Evolutionary conservation across 2,329 filamentous ascomycete genomes (phyloP).

Genomic region (Alternaria sp.): DNA sequence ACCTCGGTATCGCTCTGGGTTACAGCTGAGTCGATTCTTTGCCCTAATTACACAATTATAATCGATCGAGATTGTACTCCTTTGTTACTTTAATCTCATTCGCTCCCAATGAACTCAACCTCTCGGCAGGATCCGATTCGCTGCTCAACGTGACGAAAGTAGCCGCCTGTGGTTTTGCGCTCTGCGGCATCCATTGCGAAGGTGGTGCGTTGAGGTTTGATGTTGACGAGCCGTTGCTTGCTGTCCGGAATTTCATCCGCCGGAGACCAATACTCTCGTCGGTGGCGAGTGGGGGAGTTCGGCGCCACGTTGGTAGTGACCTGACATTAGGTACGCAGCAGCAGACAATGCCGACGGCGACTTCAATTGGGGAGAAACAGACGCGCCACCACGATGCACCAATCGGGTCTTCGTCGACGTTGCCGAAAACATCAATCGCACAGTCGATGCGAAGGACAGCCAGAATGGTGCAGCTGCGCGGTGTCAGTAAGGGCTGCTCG

Average conservation of each 20-base stretch:
- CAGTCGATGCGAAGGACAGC: conserved; percentile 32
- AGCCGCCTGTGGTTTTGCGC: conserved; percentile 20
- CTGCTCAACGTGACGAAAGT: conserved; percentile 29
- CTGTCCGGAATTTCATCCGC: conserved; percentile 25
- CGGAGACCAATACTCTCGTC: conserved; percentile 24
- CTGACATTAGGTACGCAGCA: conserved; percentile 30
- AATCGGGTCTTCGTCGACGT: conserved; percentile 24
- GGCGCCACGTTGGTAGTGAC: conserved; percentile 18
- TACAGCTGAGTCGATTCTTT: background rate
- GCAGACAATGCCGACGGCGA: conserved; percentile 30
- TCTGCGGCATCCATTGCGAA: conserved; percentile 23
- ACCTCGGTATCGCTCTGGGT: background rate
- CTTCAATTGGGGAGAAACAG: conserved; percentile 31
- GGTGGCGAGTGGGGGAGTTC: conserved; percentile 11
- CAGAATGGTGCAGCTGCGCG: conserved; percentile 23
- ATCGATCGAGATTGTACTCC: conserved; percentile 28
- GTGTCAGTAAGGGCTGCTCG: conserved; percentile 5
- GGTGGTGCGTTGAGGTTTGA: conserved; percentile 25
- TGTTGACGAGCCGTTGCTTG: conserved; percentile 26
- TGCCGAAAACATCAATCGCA: conserved; percentile 26
- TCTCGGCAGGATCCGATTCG: conserved; percentile 19
- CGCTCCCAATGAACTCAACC: conserved; percentile 14
- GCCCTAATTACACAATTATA: conserved; percentile 12
- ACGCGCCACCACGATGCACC: conserved; percentile 31
- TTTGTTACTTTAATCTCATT: conserved; percentile 33